These are phyloP conservation scores for Fusarium newnesense DNA, from an alignment of 2,329 filamentous ascomycete genomes.

Conservation along the genomic window DNA sequence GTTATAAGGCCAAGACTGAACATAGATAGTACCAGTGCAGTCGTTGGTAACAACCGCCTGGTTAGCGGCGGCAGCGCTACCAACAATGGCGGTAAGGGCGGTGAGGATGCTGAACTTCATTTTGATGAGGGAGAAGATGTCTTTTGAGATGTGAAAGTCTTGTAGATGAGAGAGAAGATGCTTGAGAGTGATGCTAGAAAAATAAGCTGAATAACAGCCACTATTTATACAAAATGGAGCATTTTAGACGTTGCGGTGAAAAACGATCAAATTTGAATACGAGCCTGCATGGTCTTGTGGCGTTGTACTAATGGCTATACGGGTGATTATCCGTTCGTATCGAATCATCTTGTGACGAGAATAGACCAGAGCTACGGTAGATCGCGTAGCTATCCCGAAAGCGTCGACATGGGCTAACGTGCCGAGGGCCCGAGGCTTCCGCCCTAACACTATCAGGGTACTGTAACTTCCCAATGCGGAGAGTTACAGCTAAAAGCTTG, in stretches of 20 bases:
- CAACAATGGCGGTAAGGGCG: conserved; percentile 47
- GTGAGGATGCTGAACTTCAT: conserved; percentile 46
- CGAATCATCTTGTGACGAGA: neutral
- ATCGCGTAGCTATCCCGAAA: neutral
- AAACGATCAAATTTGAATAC: neutral
- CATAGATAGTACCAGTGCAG: conserved; percentile 48
- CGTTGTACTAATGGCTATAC: neutral
- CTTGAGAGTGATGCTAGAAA: neutral
- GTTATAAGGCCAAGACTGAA: conserved; percentile 52
- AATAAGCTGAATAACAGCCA: neutral
- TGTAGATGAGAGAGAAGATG: neutral
- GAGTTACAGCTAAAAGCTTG: neutral
- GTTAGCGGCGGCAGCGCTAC: conserved; percentile 45
- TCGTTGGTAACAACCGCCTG: conserved; percentile 51
- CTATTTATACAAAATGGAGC: neutral
- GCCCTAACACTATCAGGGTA: neutral
- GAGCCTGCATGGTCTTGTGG: neutral
- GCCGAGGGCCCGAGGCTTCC: neutral
- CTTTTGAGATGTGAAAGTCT: neutral
- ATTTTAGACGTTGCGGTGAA: neutral
- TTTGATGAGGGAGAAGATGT: conserved; percentile 15
- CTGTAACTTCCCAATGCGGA: neutral
- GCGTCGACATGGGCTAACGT: neutral
- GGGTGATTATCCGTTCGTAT: neutral
- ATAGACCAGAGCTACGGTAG: neutral